Conservation (phyloP, 768 basidiomycete genomes). For the Amanita subjunquillea region DNA sequence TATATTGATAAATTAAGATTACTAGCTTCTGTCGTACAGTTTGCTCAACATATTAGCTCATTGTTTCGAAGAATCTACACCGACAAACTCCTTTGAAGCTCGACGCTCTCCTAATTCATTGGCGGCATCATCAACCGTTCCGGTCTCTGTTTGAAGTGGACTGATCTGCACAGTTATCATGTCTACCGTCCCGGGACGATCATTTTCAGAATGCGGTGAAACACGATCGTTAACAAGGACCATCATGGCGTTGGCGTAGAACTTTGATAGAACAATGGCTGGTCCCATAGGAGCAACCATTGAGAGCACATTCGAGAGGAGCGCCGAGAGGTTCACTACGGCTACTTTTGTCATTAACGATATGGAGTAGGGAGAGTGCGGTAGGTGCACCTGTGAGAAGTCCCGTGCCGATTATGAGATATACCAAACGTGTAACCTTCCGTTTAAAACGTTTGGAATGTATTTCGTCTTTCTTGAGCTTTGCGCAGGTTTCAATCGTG, state of each 20-base stretch:
- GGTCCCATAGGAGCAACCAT: conserved; percentile 16
- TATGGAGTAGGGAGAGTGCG: neutral
- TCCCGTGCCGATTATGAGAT: conserved; percentile 24
- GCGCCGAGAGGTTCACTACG: conserved; percentile 19
- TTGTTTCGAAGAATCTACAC: no score
- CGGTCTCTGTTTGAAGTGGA: no score
- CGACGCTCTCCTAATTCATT: no score
- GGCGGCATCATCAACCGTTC: neutral
- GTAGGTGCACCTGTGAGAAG: conserved; percentile 16
- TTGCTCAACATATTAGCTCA: no score
- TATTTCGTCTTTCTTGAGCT: conserved; percentile 16
- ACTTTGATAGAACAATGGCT: conserved; percentile 21
- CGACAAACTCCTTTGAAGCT: no score
- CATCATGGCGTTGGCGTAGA: conserved; percentile 24
- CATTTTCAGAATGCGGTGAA: neutral
- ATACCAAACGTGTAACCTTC: conserved; percentile 18
- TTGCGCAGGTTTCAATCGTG: neutral
- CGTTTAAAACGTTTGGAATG: conserved; percentile 15
- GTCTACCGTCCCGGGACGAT: neutral
- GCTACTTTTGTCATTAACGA: conserved; percentile 11
- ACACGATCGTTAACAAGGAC: conserved; percentile 21
- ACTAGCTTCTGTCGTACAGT: no score
- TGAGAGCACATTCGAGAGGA: neutral
- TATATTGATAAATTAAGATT: no score
- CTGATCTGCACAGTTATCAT: no score